Percentiles rank a stretch among this genome's conserved stretches.
phyloP scores from a whole-genome alignment of 768 basidiomycete genomes.

The Lentinula sp. region DNA sequence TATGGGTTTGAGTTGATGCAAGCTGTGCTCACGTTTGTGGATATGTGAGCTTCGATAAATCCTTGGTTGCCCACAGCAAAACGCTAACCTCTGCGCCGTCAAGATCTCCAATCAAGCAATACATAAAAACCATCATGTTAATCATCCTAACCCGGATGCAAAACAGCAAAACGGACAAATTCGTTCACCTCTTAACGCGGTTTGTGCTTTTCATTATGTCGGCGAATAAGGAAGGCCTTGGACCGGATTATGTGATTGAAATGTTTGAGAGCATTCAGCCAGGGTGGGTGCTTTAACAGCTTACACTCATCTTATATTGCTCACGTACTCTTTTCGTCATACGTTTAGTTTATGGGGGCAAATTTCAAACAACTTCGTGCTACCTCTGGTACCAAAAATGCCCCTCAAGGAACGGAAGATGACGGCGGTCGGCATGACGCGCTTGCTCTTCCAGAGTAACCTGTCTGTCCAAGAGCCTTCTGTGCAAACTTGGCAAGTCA shows the following conservation, averaged over 20 bases:
- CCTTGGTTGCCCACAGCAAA: background rate
- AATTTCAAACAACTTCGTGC: conserved; percentile 67
- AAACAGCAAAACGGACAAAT: conserved; percentile 84
- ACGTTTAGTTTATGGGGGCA: conserved; percentile 63
- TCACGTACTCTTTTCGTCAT: background rate
- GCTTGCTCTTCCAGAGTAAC: conserved; percentile 69
- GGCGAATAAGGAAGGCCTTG: conserved; percentile 63
- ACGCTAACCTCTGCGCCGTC: background rate
- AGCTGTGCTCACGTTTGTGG: conserved; percentile 63
- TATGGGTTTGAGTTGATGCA: conserved; percentile 92
- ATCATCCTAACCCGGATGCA: conserved; percentile 79
- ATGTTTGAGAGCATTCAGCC: conserved; percentile 81
- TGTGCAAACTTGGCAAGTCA: conserved; percentile 57
- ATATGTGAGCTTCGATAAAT: conserved; percentile 51
- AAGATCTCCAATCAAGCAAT: conserved; percentile 63
- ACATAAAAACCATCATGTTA: conserved; percentile 69
- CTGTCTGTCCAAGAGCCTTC: conserved; percentile 63
- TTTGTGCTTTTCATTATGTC: conserved; percentile 78
- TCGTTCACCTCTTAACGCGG: conserved; percentile 72
- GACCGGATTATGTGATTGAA: conserved; percentile 75
- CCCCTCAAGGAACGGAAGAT: conserved; percentile 82
- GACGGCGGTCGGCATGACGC: conserved; percentile 72
- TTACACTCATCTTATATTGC: background rate
- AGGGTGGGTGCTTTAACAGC: conserved; percentile 43
- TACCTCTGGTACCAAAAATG: conserved; percentile 78